A percentile compares a stretch with the other conserved stretches of the same genome.
Evolutionary conservation across 2,329 filamentous ascomycete genomes (phyloP).

Genomic region (Cladosporium cucumerinum): DNA sequence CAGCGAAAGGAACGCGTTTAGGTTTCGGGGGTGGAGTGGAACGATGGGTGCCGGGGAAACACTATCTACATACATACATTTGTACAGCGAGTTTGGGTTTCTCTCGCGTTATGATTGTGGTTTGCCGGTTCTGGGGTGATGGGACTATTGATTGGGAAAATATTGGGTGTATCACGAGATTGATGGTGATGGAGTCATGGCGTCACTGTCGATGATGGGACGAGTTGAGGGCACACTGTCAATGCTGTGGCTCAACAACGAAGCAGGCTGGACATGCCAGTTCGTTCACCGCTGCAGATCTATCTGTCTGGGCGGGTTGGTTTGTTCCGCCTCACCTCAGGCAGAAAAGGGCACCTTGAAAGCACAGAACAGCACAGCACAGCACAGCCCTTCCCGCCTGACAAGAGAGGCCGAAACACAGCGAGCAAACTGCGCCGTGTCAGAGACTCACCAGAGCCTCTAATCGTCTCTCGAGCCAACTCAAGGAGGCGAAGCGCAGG

Average conservation of each 20-base stretch:
- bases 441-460: not conserved
- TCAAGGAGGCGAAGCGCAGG: not conserved
- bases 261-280: not conserved
- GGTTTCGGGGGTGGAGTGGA: not conserved
- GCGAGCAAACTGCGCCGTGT: not conserved
- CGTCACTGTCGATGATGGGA: not conserved
- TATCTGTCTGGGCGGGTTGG: not conserved
- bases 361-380: no score
- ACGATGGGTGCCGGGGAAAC: not conserved
- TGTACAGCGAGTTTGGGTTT: not conserved
- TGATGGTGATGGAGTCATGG: not conserved
- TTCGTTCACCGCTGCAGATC: not conserved
- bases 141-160: not conserved
- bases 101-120: not conserved
- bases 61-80: not conserved
- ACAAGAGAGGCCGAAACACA: not conserved
- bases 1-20: not conserved
- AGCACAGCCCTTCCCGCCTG: not conserved
- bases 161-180: not conserved
- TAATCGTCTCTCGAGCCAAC: not conserved
- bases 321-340: not conserved
- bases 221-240: not conserved
- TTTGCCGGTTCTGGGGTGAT: not conserved
- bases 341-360: no score
- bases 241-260: not conserved